Evolutionary conservation across 2,329 filamentous ascomycete species (phyloP), one percentile per base, ranked within the genome.

Genomic region (Neoscytalidium dimidiatum): DNA sequence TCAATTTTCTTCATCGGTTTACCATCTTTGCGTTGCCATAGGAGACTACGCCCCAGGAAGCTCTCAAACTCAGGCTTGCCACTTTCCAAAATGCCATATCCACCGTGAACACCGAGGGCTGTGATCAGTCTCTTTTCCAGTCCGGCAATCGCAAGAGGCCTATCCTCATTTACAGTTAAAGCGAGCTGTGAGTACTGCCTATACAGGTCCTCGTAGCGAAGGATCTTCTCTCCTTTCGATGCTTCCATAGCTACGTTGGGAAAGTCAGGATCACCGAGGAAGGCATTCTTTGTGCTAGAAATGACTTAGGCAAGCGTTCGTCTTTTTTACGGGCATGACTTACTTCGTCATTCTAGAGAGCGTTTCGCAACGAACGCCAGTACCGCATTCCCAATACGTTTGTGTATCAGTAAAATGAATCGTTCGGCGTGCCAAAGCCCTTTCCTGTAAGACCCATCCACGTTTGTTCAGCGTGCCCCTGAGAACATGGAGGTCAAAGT

Each of bases 81-180:
- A 6, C 52, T 28, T 21, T 76, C 70, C 29, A 80, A 76, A 2
- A 79, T 61, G 0, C 78, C 77, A 43, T 68, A 76, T 0, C 69
- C 73, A 1, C 74, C 77, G 3, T 52, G 62, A 0, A 70, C 69
- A 0, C 64, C 38, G 3, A 78, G 69, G 0, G 69, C 67, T 0
- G 23, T 23, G 1, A 71, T 56, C 1, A 79, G 64, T 0, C 74
- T 69, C 8, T 70, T 70, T 44, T 78, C 70, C 0, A 80, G 68
- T 0, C 75, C 77, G 1, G 66, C 67, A 0, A 79, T 74, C 0
- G 75, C 76, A 1, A 74, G 33, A 0, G 76, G 72, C 0, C 75
- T 70, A 48, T 79, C 77, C 0, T 26, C n/a, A 2, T 19, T 44
- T 6, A 29, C 23, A 1, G 53, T 19, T 17, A 58, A 19, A 2